Evolutionary conservation across 2,329 filamentous ascomycete species (phyloP).

Genomic region (Fusarium neocosmosporiellum): DNA sequence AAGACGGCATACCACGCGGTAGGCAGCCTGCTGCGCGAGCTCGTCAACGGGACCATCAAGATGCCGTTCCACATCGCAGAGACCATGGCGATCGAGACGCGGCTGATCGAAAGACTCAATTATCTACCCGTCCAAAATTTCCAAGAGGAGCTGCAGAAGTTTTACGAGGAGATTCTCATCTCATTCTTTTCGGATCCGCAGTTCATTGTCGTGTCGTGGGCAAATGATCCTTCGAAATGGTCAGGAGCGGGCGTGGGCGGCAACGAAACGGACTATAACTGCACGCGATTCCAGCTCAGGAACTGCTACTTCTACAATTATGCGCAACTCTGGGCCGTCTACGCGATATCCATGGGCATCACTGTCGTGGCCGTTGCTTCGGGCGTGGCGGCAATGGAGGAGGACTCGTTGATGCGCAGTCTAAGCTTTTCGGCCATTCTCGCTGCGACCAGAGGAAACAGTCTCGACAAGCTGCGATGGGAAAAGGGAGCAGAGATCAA

Average conservation of each 20-base stretch:
- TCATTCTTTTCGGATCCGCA: slow-evolving; percentile 42
- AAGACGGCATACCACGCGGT: slow-evolving; percentile 38
- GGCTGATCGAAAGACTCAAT: slow-evolving; percentile 37
- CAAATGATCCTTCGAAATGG: slow-evolving; percentile 22
- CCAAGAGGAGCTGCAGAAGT: slow-evolving; percentile 28
- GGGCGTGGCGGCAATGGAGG: slow-evolving; percentile 37
- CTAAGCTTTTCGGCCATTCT: slow-evolving; percentile 42
- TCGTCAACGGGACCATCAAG: slow-evolving; percentile 40
- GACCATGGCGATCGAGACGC: slow-evolving; percentile 32
- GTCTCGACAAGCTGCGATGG: slow-evolving; percentile 40
- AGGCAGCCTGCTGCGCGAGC: slow-evolving; percentile 28
- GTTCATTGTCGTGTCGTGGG: slow-evolving; percentile 41
- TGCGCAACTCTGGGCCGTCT: slow-evolving; percentile 37
- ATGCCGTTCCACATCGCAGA: slow-evolving; percentile 35
- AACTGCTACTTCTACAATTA: slow-evolving; percentile 38
- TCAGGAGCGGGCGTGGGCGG: slow-evolving; percentile 25
- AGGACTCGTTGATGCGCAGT: slow-evolving; percentile 39
- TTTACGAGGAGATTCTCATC: slow-evolving; percentile 42
- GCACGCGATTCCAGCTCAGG: slow-evolving; percentile 30
- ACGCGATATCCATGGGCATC: slow-evolving; percentile 38
- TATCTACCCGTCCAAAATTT: slow-evolving; percentile 36
- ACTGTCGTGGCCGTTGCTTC: slow-evolving; percentile 30
- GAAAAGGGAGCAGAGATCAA: slow-evolving; percentile 30
- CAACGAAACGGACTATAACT: slow-evolving; percentile 19
- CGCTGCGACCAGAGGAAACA: slow-evolving; percentile 37